phyloP scores from a whole-genome alignment of 495 filamentous ascomycete genomes.

The Penicillium ochrochloron region DNA sequence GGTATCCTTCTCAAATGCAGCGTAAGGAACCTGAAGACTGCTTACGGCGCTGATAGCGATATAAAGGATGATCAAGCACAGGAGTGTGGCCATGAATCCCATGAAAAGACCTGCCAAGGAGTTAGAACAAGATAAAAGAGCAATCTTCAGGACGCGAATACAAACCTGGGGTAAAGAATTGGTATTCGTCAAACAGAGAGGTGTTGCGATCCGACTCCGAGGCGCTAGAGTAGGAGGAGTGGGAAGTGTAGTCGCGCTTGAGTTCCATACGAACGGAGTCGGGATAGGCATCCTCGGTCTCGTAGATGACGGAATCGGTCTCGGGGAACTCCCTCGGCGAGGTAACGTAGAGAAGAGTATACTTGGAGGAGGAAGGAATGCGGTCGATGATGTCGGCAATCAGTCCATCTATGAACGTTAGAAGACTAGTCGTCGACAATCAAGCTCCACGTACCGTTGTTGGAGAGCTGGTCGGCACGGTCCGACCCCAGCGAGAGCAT shows the following conservation, averaged over 20 bases:
- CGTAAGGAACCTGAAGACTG: constrained; percentile 86
- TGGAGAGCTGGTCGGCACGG: constrained; percentile 48
- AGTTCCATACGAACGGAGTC: constrained; percentile 59
- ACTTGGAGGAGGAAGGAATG: constrained; percentile 58
- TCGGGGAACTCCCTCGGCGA: constrained; percentile 49
- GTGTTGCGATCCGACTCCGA: constrained; percentile 33
- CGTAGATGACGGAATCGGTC: constrained; percentile 49
- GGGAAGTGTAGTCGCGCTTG: constrained; percentile 57
- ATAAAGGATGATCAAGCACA: constrained; percentile 76
- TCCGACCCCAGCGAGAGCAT: constrained; percentile 45
- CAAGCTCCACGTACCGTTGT: constrained; percentile 48
- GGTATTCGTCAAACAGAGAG: constrained; percentile 87
- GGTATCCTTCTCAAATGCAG: constrained; percentile 95
- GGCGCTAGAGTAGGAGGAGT: constrained; percentile 17
- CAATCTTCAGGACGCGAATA: constrained; percentile 13
- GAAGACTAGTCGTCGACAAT: background rate
- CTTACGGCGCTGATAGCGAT: constrained; percentile 75
- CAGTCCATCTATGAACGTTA: constrained; percentile 56
- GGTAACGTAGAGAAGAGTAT: constrained; percentile 67
- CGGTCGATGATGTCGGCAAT: constrained; percentile 61
- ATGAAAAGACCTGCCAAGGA: constrained; percentile 74
- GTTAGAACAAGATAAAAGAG: constrained; percentile 17
- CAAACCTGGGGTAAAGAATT: constrained; percentile 79
- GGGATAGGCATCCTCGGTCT: constrained; percentile 54
- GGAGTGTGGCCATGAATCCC: constrained; percentile 66